Conservation (phyloP, 2,329 filamentous ascomycete species). For the Colletotrichum eleusines region DNA sequence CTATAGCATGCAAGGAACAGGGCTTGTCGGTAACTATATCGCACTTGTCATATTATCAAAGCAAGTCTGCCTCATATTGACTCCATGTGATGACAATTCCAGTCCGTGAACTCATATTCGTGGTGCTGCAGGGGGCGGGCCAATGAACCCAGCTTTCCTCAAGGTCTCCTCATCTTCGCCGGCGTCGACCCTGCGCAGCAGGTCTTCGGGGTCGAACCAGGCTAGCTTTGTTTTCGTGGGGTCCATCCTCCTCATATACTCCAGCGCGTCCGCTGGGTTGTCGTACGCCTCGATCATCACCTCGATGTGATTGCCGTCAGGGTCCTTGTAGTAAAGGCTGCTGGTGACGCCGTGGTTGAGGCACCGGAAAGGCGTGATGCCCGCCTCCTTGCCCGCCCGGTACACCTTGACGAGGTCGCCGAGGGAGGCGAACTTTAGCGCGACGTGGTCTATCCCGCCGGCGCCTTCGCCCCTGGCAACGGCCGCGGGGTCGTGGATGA, state of each 20-base stretch:
- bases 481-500: constrained; percentile 47
- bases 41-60: not conserved
- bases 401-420: constrained; percentile 53
- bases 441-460: constrained; percentile 55
- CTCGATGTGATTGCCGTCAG: constrained; percentile 61
- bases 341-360: constrained; percentile 62
- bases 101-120: too few relatives aligned
- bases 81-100: rapidly evolving
- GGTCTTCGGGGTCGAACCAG: not conserved
- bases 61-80: not conserved
- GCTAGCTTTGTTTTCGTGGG: constrained; percentile 49
- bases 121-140: not conserved
- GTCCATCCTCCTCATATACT: constrained; percentile 52
- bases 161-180: constrained; percentile 1
- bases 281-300: constrained; percentile 59
- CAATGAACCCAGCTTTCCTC: constrained; percentile 10
- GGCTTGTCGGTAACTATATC: not conserved
- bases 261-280: constrained; percentile 50
- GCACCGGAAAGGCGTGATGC: constrained; percentile 55
- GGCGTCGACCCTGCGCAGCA: constrained; percentile 2
- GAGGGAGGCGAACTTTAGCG: constrained; percentile 54
- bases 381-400: constrained; percentile 49
- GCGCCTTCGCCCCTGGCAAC: constrained; percentile 42
- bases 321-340: constrained; percentile 61
- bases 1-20: not conserved